Base-by-base conservation (phyloP, 2,329 filamentous ascomycete species). In the Trichoderma lentiforme region DNA sequence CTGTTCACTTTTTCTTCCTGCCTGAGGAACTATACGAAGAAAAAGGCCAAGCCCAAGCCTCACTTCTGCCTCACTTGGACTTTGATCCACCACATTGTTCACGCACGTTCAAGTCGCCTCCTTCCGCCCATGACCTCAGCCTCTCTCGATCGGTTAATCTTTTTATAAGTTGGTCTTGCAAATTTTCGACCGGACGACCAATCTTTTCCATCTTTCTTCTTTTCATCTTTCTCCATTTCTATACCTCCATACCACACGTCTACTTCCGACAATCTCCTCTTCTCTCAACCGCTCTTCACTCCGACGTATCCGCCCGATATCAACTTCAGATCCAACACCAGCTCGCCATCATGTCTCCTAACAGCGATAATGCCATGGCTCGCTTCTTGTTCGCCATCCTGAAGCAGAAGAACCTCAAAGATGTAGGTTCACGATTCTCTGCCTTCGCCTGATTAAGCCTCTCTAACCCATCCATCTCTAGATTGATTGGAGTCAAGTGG, bases 401-500 rank as follows among this genome's bases (percentile, higher is more conserved):
- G 72, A 84, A 85, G 78, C 88, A 90, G 80, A 89, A 88, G 80
- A 86, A 84, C 72, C 84, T 89, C 67, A 89, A 88, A 76, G 86
- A 89, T 80, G 88, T 90, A 79, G 84, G 88, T 83, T 51, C 73
- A 26, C 24, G 21, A 39, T 5, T 2, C 11, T 43, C 47, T 21
- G 8, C 43, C 32, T 51, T 21, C 60, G 14, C 34, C 61, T 63
- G 36, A 57, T 21, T 32, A 39, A 28, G 21, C 51, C 36, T n/a
- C n/a, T 72, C 72, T 75, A 70, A 77, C 76, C 58, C 28, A 3
- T 26, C 9, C 15, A 4, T 62, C 30, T 63, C 26, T 71, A 90
- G 88, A 88, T 90, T 76, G 86, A 90, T 77, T 90, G 88, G 88
- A 86, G 86, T 73, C 79, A 84, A 76, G 88, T 90, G 58, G 88